Base-by-base conservation (phyloP, 2,329 filamentous ascomycete species). In the Leptographium lundbergii region DNA sequence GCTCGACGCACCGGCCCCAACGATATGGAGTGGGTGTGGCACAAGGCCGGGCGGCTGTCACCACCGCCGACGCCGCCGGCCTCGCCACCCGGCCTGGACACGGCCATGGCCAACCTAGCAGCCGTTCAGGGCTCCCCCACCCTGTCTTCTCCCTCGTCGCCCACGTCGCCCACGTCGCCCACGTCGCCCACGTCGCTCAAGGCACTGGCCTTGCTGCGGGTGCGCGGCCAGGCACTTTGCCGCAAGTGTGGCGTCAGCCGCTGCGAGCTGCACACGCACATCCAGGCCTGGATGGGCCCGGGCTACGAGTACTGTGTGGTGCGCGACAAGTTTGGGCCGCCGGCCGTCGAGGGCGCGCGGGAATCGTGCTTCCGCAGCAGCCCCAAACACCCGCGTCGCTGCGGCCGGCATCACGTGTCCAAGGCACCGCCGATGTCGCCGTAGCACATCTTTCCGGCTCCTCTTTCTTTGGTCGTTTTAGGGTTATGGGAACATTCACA, bases 1-100 rank as follows among this genome's bases (percentile, higher is more conserved):
- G 76, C 76, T 54, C 77, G 81, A 17, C 81, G 83, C 53, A 68
- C 74, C 7, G 82, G 82, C 0, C 82, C 82, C 58, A 85, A 85
- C 69, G 77, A 81, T 63, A 75, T 83, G 66, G 82, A 86, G 67
- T 82, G 80, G 75, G 81, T 81, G 52, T 86, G 82, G 81, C 78
- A 81, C 62, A 72, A 79, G 56, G 79, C 81, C 3, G 76, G 77
- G 27, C 64, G 62, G 11, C 45, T 45, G 19, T 45, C 42, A 19
- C 42, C 61, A 59, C n/a, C 17, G 32, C 36, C 51, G 48, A 24
- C 48, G 48, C 48, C 48, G 4, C 48, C 24, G 47, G 11, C 47
- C 1, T 50, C 47, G n/a, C 24, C 47, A 9, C 47, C 22, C 24
- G 10, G 10, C 47, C 10, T 34, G 9, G 32, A 34, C 32, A 34